Evolutionary conservation across 1,139 yeast genomes (phyloP).

Genomic region (Debaryomycetaceae sp.): DNA sequence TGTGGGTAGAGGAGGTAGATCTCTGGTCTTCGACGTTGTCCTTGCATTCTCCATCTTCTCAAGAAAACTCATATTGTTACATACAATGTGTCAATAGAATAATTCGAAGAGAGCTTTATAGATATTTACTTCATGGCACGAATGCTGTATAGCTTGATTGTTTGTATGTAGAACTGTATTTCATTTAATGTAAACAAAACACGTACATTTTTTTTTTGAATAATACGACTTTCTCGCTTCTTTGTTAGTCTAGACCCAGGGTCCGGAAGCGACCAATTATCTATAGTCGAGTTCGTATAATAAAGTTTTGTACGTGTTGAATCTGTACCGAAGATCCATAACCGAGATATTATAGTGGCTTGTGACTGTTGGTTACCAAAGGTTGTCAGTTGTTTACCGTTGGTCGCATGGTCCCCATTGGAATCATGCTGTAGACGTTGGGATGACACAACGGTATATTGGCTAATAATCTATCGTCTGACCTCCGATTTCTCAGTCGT

Average conservation of each 20-base stretch:
- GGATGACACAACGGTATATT: too few species aligned
- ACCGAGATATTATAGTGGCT: too few species aligned
- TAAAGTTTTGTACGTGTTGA: neutral
- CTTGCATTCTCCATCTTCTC: too few species aligned
- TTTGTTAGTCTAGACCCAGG: neutral
- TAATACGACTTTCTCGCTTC: neutral
- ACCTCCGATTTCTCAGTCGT: too few species aligned
- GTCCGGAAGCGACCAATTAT: neutral
- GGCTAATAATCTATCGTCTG: too few species aligned
- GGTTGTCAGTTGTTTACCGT: too few species aligned
- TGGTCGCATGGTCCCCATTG: too few species aligned
- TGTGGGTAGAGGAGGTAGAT: slow-evolving; percentile 6
- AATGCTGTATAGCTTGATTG: neutral
- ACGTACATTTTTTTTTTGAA: neutral
- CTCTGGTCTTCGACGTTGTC: neutral
- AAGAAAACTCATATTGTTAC: too few species aligned
- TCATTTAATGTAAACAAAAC: neutral
- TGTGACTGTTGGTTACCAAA: too few species aligned
- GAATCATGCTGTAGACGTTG: too few species aligned
- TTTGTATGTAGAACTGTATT: neutral
- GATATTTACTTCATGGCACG: neutral
- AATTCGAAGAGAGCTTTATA: slow-evolving; percentile 4
- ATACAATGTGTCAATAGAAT: neutral
- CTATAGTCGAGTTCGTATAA: neutral
- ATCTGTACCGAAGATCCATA: neutral